Conservation (phyloP, 345 rosid genomes). For the Bruguiera gymnorhiza region DNA sequence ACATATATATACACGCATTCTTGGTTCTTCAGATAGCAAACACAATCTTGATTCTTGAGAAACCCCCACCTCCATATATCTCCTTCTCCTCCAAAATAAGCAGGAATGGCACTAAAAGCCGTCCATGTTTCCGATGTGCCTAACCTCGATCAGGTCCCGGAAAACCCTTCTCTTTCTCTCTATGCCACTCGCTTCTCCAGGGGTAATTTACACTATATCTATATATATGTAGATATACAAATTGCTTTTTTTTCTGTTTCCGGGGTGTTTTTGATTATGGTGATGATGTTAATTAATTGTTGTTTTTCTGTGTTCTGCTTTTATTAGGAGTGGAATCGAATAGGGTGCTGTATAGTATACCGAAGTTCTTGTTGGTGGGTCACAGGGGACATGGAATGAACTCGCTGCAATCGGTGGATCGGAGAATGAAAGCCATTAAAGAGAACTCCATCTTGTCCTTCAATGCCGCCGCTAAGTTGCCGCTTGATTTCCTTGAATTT, state of each 20-base stretch:
- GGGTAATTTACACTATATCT: constrained; percentile 19
- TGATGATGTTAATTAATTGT: background rate
- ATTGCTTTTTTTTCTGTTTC: background rate
- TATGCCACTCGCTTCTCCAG: constrained; percentile 37
- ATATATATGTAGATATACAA: background rate
- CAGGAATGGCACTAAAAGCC: constrained; percentile 71
- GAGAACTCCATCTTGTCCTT: constrained; percentile 83
- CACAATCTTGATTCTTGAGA: background rate
- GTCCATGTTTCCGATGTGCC: constrained; percentile 85
- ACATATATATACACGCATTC: too few species aligned
- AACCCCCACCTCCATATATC: constrained; percentile 10
- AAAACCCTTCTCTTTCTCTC: constrained; percentile 41
- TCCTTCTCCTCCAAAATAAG: background rate
- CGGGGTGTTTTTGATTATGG: background rate
- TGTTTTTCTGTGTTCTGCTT: background rate
- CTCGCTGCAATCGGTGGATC: constrained; percentile 49
- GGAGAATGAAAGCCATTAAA: constrained; percentile 60
- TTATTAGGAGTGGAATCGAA: constrained; percentile 40
- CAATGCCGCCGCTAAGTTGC: constrained; percentile 65
- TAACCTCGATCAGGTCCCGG: constrained; percentile 58
- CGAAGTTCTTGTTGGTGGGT: constrained; percentile 72
- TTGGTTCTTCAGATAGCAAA: background rate
- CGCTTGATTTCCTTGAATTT: constrained; percentile 84
- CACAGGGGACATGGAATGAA: constrained; percentile 98
- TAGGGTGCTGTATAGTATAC: constrained; percentile 33